Base-by-base conservation (phyloP, 176 grass and related monocot species). In the Lolium rigidum region DNA sequence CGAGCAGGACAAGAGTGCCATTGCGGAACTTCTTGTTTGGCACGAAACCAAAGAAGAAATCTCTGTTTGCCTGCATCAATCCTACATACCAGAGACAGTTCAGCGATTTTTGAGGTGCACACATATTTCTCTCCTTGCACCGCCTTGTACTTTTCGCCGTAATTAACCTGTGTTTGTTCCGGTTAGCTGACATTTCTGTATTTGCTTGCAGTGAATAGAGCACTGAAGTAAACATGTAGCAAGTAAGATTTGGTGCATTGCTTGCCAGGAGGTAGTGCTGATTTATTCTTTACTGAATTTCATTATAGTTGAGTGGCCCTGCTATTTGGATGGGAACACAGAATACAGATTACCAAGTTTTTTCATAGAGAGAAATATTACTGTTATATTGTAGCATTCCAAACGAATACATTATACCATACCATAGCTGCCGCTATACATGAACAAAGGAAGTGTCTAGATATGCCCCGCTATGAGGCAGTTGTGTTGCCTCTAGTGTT, bases 1-100 rank as follows among this genome's bases (percentile, higher is more conserved):
- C 93, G 24, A 88, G 70, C 70, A 92, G 79, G 79, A 92, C 48
- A 0, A 89, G 91, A 24, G 91, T 95, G 44, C 95, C 95, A 9
- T 14, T 98, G 82, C 74, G 89, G 10, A 91, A 91, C 83, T 98
- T 98, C 78, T 83, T 98, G 25, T 98, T 98, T 9, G 89, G 89
- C 13, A 88, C 87, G 12, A 95, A 95, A 44, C 89, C 44, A 2
- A 94, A 94, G 87, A 98, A 98, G 52, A 95, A 90, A 35, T 95
- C 91, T 0, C 60, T 98, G 22, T 98, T 95, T 80, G 61, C 82
- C 17, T 89, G 90, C 67, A 90, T 98, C 49, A 93, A 93, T 54
- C 91, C 93, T 4, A 77, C 88, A n/a, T 62, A 90, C 35, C 87
- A 90, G 65, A 98, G 89, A 66, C 93, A 95, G 66, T 88, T 79